phyloP scores from a whole-genome alignment of 257 asterid species.

The Nicotiana undulata region DNA sequence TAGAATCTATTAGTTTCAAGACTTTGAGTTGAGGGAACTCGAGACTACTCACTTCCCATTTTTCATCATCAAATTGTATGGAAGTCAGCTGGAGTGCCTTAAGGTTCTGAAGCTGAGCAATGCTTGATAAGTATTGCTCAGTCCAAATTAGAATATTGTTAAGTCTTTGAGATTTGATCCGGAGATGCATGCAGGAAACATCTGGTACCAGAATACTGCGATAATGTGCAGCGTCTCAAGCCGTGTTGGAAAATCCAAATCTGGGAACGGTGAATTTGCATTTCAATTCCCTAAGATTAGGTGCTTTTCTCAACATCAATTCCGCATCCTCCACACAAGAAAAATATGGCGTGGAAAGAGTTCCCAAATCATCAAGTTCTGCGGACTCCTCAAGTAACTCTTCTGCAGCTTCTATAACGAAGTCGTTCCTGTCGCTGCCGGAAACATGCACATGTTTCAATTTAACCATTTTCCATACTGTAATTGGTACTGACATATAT shows the following conservation, averaged over 20 bases:
- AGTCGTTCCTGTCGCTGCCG: no score
- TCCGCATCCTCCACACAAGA: not conserved
- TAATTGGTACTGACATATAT: not conserved
- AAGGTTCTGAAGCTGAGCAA: not conserved
- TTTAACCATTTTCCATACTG: slow-evolving; percentile 6
- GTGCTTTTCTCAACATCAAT: not conserved
- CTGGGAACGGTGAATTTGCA: not conserved
- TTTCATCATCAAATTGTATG: no score
- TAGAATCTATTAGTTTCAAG: not conserved
- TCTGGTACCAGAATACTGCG: no score
- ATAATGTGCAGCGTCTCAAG: slow-evolving; percentile 1
- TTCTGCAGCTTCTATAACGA: not conserved
- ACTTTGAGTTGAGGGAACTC: not conserved
- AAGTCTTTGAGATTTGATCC: slow-evolving; percentile 7
- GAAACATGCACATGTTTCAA: not conserved
- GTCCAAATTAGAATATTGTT: not conserved
- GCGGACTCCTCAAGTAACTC: not conserved
- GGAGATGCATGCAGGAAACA: not conserved
- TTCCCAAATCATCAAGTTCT: not conserved
- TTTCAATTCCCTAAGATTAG: not conserved
- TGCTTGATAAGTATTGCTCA: not conserved
- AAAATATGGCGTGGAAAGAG: slow-evolving; percentile 1
- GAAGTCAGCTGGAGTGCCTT: not conserved
- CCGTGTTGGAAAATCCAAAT: not conserved
- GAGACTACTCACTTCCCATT: not conserved